Percentiles rank a stretch among this genome's conserved stretches.
Evolutionary conservation across 306 rosid species (phyloP).

Genomic region (Prunus davidiana): DNA sequence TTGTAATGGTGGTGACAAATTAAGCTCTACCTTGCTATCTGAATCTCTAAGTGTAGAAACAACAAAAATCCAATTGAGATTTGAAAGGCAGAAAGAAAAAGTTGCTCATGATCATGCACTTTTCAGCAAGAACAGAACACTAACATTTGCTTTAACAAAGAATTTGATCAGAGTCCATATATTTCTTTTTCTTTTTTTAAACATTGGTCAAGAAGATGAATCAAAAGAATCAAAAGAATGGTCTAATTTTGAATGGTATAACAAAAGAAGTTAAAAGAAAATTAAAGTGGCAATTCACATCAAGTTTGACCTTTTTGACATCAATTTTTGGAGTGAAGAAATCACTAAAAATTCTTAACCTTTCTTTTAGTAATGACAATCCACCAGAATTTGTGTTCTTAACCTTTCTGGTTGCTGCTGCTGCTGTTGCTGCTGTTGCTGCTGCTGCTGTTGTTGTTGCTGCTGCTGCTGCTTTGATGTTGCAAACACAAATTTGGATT

Average conservation of each 20-base stretch:
- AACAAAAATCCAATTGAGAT: constrained; percentile 6
- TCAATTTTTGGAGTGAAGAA: constrained; percentile 20
- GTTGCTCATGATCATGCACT: constrained; percentile 45
- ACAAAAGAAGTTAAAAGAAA: constrained; percentile 10
- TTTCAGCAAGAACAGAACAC: constrained; percentile 34
- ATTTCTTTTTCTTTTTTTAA: not conserved
- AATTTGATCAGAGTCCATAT: constrained; percentile 14
- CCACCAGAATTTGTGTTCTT: constrained; percentile 57
- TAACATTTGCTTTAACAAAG: constrained; percentile 12
- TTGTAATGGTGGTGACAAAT: constrained; percentile 20
- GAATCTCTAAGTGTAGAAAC: not conserved
- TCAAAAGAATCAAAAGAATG: constrained; percentile 46
- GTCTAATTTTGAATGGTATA: constrained; percentile 26
- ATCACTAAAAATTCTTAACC: constrained; percentile 17
- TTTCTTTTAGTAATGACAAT: constrained; percentile 74
- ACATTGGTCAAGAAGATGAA: constrained; percentile 15
- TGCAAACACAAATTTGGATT: constrained; percentile 54
- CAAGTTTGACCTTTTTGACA: constrained; percentile 18
- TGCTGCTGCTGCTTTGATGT: constrained; percentile 51
- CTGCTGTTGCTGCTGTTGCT: constrained; percentile 31
- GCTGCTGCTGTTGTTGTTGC: constrained; percentile 28
- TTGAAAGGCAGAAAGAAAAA: constrained; percentile 18
- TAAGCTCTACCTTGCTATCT: constrained; percentile 9
- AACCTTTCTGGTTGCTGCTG: constrained; percentile 26
- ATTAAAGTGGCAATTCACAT: constrained; percentile 27